Conservation (phyloP, 2,329 filamentous ascomycete species). For the Cryphonectria carpinicola region DNA sequence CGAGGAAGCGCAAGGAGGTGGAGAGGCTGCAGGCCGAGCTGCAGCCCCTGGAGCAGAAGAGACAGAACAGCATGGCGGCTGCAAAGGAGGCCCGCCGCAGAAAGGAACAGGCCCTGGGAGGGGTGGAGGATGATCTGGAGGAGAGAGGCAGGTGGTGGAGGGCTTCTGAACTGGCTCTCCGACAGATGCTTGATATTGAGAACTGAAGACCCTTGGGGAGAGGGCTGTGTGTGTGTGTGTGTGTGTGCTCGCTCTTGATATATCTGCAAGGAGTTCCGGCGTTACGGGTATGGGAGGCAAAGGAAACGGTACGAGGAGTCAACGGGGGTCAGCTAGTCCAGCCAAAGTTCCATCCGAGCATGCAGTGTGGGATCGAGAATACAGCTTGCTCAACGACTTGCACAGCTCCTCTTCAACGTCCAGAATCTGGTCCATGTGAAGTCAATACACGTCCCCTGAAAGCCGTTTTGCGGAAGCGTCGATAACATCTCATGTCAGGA, state of each 20-base stretch:
- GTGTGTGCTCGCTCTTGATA: not conserved
- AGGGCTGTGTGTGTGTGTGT: too few relatives aligned
- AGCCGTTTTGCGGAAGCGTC: too few relatives aligned
- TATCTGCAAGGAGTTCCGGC: slow-evolving; percentile 15
- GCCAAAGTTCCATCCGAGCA: too few relatives aligned
- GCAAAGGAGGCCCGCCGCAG: slow-evolving; percentile 73
- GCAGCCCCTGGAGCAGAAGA: slow-evolving; percentile 68
- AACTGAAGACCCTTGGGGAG: slow-evolving; percentile 33
- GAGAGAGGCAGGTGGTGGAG: slow-evolving; percentile 76
- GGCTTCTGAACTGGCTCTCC: slow-evolving; percentile 67
- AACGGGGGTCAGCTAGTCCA: not conserved
- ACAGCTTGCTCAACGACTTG: too few relatives aligned
- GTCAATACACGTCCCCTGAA: too few relatives aligned
- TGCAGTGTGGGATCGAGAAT: not conserved
- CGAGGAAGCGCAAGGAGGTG: slow-evolving; percentile 68
- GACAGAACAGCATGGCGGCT: slow-evolving; percentile 65
- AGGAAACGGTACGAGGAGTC: not conserved
- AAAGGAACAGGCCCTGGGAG: slow-evolving; percentile 67
- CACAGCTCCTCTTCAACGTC: too few relatives aligned
- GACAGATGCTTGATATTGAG: slow-evolving; percentile 63
- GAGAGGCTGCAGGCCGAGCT: slow-evolving; percentile 71
- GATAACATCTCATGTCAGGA: too few relatives aligned
- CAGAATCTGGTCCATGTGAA: too few relatives aligned
- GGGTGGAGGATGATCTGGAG: slow-evolving; percentile 73
- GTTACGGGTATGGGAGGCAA: slow-evolving; percentile 1